Evolutionary conservation across 768 basidiomycete species (phyloP).

Genomic region (Termitomyces sp.): DNA sequence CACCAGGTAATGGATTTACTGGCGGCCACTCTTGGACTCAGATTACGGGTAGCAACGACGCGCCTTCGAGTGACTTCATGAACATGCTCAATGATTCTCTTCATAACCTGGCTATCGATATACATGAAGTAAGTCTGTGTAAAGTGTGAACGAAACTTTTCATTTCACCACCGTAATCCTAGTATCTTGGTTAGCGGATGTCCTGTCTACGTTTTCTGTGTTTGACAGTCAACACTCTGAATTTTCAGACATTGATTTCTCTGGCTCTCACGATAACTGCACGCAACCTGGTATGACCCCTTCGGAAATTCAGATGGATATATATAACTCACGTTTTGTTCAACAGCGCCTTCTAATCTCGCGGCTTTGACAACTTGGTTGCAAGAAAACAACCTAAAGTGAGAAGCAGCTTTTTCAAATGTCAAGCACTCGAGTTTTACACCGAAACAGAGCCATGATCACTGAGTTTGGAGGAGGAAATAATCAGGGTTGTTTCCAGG

Average conservation of each 20-base stretch:
- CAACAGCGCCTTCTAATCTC: constrained; percentile 35
- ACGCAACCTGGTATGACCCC: constrained; percentile 34
- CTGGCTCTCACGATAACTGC: constrained; percentile 39
- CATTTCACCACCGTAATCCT: background rate
- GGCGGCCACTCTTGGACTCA: constrained; percentile 45
- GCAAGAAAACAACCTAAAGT: constrained; percentile 41
- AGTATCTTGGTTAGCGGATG: constrained; percentile 8
- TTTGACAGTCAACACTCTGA: background rate
- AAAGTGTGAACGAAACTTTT: background rate
- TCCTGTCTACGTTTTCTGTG: background rate
- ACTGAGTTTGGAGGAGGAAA: constrained; percentile 45
- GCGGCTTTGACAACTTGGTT: constrained; percentile 41
- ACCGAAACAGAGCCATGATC: constrained; percentile 33
- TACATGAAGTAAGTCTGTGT: constrained; percentile 35
- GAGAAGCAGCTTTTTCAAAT: background rate
- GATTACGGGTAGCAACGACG: constrained; percentile 27
- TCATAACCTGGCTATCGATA: constrained; percentile 41
- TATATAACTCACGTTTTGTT: background rate
- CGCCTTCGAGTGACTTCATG: constrained; percentile 41
- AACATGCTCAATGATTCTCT: constrained; percentile 38
- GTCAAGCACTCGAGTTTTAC: background rate
- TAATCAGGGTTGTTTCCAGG: constrained; percentile 40
- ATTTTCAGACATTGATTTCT: constrained; percentile 37
- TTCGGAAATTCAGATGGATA: background rate
- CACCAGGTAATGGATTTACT: constrained; percentile 45